phyloP scores from a whole-genome alignment of 2,329 filamentous ascomycete species.

The Sporothrix phasma region DNA sequence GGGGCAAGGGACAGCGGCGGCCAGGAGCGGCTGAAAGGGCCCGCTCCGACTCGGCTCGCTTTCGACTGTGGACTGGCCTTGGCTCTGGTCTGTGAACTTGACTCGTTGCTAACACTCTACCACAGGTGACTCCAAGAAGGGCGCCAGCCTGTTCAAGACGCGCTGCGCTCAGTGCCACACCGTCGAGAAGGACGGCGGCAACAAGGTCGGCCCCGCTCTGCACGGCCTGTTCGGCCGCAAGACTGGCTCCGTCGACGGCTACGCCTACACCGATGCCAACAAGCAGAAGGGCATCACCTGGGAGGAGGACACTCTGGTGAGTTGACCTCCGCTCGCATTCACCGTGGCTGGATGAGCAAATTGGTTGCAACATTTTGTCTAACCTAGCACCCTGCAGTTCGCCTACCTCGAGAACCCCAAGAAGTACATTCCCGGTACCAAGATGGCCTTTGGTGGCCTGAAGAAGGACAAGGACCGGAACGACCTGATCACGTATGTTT shows the following conservation, averaged over 20 bases:
- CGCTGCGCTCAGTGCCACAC: constrained; percentile 98
- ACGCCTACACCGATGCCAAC: constrained; percentile 98
- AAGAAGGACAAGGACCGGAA: constrained; percentile 99
- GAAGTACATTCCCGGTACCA: constrained; percentile 99
- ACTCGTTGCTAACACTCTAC: background rate
- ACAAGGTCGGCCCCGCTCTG: constrained; percentile 97
- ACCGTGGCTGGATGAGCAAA: too few species aligned
- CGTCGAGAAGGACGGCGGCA: constrained; percentile 76
- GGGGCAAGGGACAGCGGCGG: too few species aligned
- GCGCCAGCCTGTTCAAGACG: constrained; percentile 98
- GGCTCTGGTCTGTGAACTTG: background rate
- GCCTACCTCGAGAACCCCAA: constrained; percentile 99
- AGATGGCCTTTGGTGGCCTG: constrained; percentile 99
- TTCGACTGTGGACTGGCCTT: background rate
- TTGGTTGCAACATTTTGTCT: background rate
- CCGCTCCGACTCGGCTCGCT: background rate
- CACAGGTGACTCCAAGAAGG: constrained; percentile 86
- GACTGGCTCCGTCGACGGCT: constrained; percentile 83
- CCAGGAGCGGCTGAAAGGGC: background rate
- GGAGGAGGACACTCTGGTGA: constrained; percentile 75
- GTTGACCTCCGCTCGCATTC: constrained; percentile 22
- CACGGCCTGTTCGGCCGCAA: constrained; percentile 97
- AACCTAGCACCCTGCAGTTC: constrained; percentile 51
- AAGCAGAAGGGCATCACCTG: constrained; percentile 90
- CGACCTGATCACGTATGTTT: constrained; percentile 87